phyloP scores from a whole-genome alignment of 2,329 filamentous ascomycete species.

The Claviceps citrina region DNA sequence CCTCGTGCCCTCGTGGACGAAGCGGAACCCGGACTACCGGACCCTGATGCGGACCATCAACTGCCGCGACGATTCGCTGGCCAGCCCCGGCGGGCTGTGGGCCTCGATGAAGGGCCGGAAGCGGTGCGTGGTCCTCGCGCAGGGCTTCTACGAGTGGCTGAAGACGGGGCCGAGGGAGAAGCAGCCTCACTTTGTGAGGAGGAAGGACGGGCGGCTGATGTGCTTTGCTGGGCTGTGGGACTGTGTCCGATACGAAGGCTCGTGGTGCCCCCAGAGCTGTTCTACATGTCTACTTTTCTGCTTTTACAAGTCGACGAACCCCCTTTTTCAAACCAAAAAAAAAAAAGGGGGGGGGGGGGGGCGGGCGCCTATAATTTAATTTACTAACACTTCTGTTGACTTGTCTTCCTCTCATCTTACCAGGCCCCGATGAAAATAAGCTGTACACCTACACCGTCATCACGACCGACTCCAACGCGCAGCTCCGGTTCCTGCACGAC shows the following conservation, averaged over 20 bases:
- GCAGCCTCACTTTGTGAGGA: conserved; percentile 68
- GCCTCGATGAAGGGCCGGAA: conserved; percentile 78
- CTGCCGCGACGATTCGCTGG: conserved; percentile 77
- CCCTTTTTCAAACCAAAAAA: too few species aligned
- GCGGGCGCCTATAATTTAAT: too few species aligned
- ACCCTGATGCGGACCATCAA: conserved; percentile 83
- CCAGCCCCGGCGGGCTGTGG: conserved; percentile 72
- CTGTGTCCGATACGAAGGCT: conserved; percentile 61
- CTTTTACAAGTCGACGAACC: background rate
- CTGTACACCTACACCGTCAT: conserved; percentile 86
- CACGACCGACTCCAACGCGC: conserved; percentile 72
- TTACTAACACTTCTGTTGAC: too few species aligned
- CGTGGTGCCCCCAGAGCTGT: background rate
- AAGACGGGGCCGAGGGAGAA: conserved; percentile 65
- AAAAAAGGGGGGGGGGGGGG: too few species aligned
- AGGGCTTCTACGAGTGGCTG: conserved; percentile 95
- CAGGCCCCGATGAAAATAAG: conserved; percentile 39
- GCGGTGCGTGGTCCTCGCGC: conserved; percentile 71
- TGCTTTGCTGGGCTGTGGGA: conserved; percentile 90
- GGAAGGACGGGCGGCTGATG: conserved; percentile 71
- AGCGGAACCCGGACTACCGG: conserved; percentile 61
- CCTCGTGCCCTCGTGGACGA: conserved; percentile 85
- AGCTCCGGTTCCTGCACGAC: conserved; percentile 76
- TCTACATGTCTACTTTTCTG: background rate
- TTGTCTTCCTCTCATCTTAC: too few species aligned